phyloP scores from a whole-genome alignment of 1,284 basidiomycete species.

The Tilletiopsis washingtonensis region DNA sequence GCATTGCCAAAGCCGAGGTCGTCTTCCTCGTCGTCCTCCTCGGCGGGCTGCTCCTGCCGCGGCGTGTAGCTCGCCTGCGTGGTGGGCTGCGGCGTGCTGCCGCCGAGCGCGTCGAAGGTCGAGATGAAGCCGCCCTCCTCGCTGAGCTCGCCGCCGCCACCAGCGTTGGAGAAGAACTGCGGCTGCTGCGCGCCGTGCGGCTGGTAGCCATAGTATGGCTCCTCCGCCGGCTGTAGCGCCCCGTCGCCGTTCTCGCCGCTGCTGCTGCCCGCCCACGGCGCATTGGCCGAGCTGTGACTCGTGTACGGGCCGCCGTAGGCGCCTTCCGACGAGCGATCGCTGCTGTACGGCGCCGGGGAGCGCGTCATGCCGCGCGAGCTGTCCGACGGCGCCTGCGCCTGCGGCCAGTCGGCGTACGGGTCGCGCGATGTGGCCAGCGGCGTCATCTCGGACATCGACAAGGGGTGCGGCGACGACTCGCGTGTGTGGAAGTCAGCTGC shows the following conservation, averaged over 20 bases:
- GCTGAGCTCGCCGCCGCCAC: conserved; percentile 12
- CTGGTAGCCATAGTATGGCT: conserved; percentile 35
- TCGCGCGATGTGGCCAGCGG: conserved; percentile 6
- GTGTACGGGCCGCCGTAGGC: conserved; percentile 14
- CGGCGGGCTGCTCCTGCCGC: conserved; percentile 5
- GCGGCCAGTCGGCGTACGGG: conserved; percentile 24
- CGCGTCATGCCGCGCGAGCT: conserved; percentile 6
- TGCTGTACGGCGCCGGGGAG: conserved; percentile 9
- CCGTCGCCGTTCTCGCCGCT: background rate
- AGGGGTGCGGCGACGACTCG: conserved; percentile 12
- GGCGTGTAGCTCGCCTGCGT: background rate
- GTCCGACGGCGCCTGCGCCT: background rate
- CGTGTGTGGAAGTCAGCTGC: conserved; percentile 25
- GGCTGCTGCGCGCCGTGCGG: conserved; percentile 30
- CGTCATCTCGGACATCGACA: conserved; percentile 18
- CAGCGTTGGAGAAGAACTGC: conserved; percentile 44
- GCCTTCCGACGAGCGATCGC: conserved; percentile 6
- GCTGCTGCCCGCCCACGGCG: conserved; percentile 11
- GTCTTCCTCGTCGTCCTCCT: conserved; percentile 65
- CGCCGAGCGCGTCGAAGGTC: conserved; percentile 62
- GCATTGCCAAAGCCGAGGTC: conserved; percentile 85
- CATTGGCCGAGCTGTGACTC: conserved; percentile 15
- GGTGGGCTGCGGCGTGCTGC: background rate
- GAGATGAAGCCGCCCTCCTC: conserved; percentile 60
- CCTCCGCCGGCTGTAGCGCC: conserved; percentile 1